phyloP scores from a whole-genome alignment of 2,329 filamentous ascomycete genomes.

The Ceratocystiopsis sp. region DNA sequence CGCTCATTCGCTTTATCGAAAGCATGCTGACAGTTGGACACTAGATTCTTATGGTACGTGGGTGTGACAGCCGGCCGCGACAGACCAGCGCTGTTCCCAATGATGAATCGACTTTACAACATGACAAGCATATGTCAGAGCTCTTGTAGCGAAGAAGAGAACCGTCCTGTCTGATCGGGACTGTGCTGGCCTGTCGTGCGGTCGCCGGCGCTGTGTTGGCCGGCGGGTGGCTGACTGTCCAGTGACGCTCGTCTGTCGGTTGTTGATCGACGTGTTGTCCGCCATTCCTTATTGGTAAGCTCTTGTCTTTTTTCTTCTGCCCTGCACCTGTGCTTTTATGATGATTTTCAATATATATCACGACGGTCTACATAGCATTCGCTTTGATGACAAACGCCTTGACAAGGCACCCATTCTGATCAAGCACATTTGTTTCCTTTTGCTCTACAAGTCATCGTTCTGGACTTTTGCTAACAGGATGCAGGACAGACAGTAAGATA shows the following conservation, averaged over 20 bases:
- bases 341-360: slow-evolving; percentile 50
- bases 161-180: slow-evolving; percentile 24
- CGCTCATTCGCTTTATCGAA: slow-evolving; percentile 9
- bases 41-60: neutral
- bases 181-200: slow-evolving; percentile 3
- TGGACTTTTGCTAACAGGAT: too few relatives aligned
- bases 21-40: slow-evolving; percentile 5
- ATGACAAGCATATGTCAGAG: slow-evolving; percentile 99
- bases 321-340: slow-evolving; percentile 28
- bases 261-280: slow-evolving; percentile 13
- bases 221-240: slow-evolving; percentile 12
- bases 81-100: slow-evolving; percentile 16
- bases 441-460: neutral
- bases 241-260: neutral
- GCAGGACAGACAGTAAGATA: too few relatives aligned
- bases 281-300: slow-evolving; percentile 14
- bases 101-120: slow-evolving; percentile 68
- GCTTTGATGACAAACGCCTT: slow-evolving; percentile 67
- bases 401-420: slow-evolving; percentile 40
- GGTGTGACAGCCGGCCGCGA: neutral
- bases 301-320: neutral
- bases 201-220: neutral
- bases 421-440: slow-evolving; percentile 3
- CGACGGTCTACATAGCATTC: slow-evolving; percentile 74
- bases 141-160: slow-evolving; percentile 35